Conservation (phyloP, 2,329 filamentous ascomycete genomes). For the Dactylellina sp. region DNA sequence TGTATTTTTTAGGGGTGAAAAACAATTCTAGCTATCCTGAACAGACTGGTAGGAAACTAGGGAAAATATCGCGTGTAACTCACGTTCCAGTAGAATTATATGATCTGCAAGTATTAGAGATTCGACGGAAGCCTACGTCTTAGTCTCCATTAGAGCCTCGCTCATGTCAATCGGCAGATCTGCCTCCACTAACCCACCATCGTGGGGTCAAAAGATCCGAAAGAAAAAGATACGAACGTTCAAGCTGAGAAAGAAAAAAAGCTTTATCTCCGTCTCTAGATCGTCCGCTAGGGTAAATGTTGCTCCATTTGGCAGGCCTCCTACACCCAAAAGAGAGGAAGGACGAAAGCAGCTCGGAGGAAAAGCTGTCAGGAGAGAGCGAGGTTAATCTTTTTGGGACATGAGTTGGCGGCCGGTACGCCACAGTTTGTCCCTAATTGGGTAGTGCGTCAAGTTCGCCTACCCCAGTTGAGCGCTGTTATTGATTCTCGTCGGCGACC, state of each 20-base stretch:
- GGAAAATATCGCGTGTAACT: conserved; percentile 46
- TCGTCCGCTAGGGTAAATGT: conserved; percentile 49
- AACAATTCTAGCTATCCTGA: conserved; percentile 15
- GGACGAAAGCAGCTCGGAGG: conserved; percentile 41
- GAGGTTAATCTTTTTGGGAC: conserved; percentile 55
- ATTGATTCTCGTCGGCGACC: conserved; percentile 54
- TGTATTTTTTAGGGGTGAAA: conserved; percentile 13
- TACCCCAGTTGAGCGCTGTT: conserved; percentile 40
- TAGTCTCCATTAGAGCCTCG: conserved; percentile 24
- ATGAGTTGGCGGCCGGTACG: conserved; percentile 41
- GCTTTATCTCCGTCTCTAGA: conserved; percentile 53
- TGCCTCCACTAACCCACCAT: conserved; percentile 9
- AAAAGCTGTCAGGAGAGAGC: conserved; percentile 45
- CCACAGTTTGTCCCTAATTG: conserved; percentile 35
- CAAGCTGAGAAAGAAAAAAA: conserved; percentile 3
- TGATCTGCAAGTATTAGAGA: conserved; percentile 49
- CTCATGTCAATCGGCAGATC: conserved; percentile 27
- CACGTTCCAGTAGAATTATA: conserved; percentile 45
- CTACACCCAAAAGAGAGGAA: conserved; percentile 6
- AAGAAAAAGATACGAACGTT: conserved; percentile 11
- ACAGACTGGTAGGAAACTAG: conserved; percentile 3
- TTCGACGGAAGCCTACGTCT: conserved; percentile 46
- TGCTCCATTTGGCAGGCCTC: conserved; percentile 41
- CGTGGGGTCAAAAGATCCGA: conserved; percentile 24
- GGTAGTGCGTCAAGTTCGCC: conserved; percentile 28